phyloP scores from a whole-genome alignment of 176 grass and related monocot species.

The Oryza glaberrima region DNA sequence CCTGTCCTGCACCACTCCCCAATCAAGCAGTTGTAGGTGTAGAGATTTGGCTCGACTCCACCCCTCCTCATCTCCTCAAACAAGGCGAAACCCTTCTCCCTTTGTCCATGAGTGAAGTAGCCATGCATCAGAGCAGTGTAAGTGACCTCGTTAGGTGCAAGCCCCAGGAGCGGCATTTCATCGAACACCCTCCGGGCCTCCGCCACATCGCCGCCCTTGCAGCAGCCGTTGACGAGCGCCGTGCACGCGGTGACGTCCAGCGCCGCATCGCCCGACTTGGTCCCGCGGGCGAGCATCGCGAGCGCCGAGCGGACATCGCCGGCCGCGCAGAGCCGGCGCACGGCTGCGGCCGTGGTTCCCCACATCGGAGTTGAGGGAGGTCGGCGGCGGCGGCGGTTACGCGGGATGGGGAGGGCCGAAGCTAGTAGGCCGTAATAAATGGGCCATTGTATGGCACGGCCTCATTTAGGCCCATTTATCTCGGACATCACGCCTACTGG shows the following conservation, averaged over 20 bases:
- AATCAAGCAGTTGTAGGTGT: constrained; percentile 70
- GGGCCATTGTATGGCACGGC: no score
- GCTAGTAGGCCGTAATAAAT: no score
- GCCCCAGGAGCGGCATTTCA: constrained; percentile 44
- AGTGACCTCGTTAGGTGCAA: constrained; percentile 64
- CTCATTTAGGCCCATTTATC: no score
- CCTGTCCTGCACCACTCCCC: constrained; percentile 45
- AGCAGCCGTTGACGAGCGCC: constrained; percentile 60
- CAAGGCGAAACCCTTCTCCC: constrained; percentile 44
- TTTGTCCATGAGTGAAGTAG: constrained; percentile 46
- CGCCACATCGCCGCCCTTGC: constrained; percentile 49
- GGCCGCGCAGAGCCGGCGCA: constrained; percentile 47
- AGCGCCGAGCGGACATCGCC: constrained; percentile 35
- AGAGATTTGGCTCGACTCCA: constrained; percentile 52
- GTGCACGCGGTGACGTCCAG: constrained; percentile 62
- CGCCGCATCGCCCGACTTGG: constrained; percentile 38
- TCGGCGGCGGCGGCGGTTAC: no score
- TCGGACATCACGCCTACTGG: no score
- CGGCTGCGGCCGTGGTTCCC: constrained; percentile 23
- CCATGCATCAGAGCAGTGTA: constrained; percentile 75
- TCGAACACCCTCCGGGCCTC: constrained; percentile 59
- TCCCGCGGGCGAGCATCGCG: constrained; percentile 29
- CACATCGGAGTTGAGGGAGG: not conserved
- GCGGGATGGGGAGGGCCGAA: no score
- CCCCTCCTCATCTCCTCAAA: constrained; percentile 54